Conservation (phyloP, 2,329 filamentous ascomycete genomes). For the Aureobasidium lini region DNA sequence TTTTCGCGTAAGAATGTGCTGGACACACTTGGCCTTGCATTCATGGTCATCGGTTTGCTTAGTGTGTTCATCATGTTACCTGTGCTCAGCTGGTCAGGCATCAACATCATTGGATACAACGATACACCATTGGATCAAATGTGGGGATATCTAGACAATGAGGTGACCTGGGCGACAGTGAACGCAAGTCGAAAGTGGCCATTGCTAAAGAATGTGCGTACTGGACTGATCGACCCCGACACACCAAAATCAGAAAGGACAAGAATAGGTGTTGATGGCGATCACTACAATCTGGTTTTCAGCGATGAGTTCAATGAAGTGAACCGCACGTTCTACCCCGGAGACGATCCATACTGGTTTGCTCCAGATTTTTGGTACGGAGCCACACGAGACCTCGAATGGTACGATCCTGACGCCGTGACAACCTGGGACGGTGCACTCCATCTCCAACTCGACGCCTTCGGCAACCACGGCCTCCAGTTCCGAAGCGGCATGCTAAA, state of each 20-base stretch:
- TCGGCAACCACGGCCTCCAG: slow-evolving; percentile 38
- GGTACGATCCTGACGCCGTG: slow-evolving; percentile 47
- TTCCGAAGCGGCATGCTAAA: slow-evolving; percentile 47
- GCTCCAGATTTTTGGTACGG: slow-evolving; percentile 50
- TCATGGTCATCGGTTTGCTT: slow-evolving; percentile 42
- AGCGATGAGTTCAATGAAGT: slow-evolving; percentile 50
- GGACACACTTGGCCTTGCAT: slow-evolving; percentile 35
- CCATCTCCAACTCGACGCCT: slow-evolving; percentile 39
- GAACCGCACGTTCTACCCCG: slow-evolving; percentile 48
- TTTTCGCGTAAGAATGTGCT: slow-evolving; percentile 37
- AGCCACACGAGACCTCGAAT: slow-evolving; percentile 43
- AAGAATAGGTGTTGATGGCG: slow-evolving; percentile 38
- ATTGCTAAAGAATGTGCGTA: slow-evolving; percentile 41
- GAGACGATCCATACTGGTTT: slow-evolving; percentile 50
- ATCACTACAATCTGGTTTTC: slow-evolving; percentile 44
- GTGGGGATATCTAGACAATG: slow-evolving; percentile 22
- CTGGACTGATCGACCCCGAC: slow-evolving; percentile 44
- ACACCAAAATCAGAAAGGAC: slow-evolving; percentile 42
- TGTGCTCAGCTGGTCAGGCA: slow-evolving; percentile 39
- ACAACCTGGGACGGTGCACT: slow-evolving; percentile 43
- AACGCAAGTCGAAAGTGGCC: slow-evolving; percentile 39
- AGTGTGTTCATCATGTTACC: slow-evolving; percentile 46
- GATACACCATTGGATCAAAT: slow-evolving; percentile 35
- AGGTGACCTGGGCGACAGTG: slow-evolving; percentile 37
- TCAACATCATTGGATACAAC: slow-evolving; percentile 31